Base-by-base conservation (phyloP, 352 stramenopile genomes). In the Pythium vanterpoolii region DNA sequence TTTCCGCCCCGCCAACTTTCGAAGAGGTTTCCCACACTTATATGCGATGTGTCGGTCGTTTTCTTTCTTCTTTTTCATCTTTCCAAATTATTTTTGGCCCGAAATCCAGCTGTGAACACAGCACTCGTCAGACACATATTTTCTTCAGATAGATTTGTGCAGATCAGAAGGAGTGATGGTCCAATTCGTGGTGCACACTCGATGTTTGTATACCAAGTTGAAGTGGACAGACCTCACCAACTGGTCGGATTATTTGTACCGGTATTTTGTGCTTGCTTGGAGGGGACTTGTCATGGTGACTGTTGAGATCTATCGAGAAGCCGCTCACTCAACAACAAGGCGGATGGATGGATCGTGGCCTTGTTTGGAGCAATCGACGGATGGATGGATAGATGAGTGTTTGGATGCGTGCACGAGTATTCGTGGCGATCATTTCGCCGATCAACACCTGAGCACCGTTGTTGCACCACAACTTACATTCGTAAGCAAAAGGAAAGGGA, bases 141-240 rank as follows among this genome's bases (percentile, higher is more conserved):
- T 50, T 51, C 26, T 39, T 38, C 19, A 24, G 34, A 36, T 38
- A 6, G 31, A 38, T 38, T 51, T 51, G 44, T 51, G 33, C 44
- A 16, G 3, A 38, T 51, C 26, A 39, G 16, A 23, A 19, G 24
- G 43, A 49, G 48, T 56, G 48, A 56, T 56, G 48, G 48, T 56
- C 28, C 11, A 8, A 36, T n/a, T 27, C 42, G 26, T 26, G 6
- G 33, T 10, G 48, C 23, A 33, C 1, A 51, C 48, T 56, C 45
- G 31, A 16, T 56, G 14, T 44, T 56, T 56, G 48, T 56, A 56
- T 56, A 6, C 7, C 7, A 45, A 21, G 48, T 56, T 56, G 48
- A 56, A 56, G 48, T 56, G 33, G 23, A 21, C 4, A 24, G 44
- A 51, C 44, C 43, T 21, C 13, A 19, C 5, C n/a, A 30, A 5